phyloP scores from a whole-genome alignment of 2,329 filamentous ascomycete species.

The Chaetomiaceae sp. region DNA sequence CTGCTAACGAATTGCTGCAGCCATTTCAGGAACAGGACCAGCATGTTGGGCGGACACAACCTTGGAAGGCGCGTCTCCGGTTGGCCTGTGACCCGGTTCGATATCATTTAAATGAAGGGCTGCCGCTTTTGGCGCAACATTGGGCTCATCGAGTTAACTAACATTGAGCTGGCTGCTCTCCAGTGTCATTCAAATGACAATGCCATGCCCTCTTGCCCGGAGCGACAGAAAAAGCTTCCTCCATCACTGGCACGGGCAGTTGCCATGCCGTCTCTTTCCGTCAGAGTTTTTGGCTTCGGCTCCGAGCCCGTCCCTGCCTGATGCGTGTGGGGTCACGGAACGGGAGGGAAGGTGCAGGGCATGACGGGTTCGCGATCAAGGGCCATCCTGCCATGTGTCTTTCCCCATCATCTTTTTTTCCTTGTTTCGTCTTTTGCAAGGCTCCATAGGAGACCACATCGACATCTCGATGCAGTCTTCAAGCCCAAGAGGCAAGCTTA shows the following conservation, averaged over 20 bases:
- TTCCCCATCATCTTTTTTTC: neutral
- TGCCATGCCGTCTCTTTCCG: neutral
- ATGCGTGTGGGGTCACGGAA: constrained; percentile 3
- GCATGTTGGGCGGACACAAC: constrained; percentile 8
- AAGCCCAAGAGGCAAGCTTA: neutral
- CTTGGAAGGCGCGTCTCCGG: neutral
- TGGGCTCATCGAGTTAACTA: neutral
- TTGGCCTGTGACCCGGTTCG: neutral
- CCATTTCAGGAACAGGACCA: constrained; percentile 19
- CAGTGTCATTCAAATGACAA: neutral
- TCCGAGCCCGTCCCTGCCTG: neutral
- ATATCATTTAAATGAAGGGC: constrained; percentile 14
- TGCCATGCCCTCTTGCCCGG: no score
- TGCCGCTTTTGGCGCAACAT: neutral
- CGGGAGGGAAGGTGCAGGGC: constrained; percentile 4
- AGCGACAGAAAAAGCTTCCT: no score
- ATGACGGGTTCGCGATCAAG: neutral
- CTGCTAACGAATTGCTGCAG: constrained; percentile 23
- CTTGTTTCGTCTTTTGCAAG: neutral
- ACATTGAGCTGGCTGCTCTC: neutral
- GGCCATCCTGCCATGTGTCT: neutral
- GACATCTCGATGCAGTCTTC: neutral
- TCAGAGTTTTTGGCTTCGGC: neutral
- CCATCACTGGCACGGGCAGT: neutral
- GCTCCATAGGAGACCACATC: neutral